Percentiles rank a stretch among this genome's conserved stretches.
These are phyloP conservation scores for Hypoxylon trugodes DNA, from an alignment of 495 filamentous ascomycete genomes.

Conservation along the genomic window DNA sequence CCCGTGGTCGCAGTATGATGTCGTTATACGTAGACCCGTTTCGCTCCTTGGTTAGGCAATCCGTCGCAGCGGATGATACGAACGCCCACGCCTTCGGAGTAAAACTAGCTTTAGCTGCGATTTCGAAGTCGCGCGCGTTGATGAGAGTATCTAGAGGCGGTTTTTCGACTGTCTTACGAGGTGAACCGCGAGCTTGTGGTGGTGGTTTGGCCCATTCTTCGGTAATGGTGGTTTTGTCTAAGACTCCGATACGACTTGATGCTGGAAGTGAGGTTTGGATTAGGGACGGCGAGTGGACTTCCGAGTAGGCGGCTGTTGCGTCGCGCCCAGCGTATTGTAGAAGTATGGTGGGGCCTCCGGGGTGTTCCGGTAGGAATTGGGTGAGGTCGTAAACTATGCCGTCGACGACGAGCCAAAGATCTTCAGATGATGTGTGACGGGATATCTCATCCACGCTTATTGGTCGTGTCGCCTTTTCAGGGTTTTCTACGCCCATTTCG, in stretches of 20 bases:
- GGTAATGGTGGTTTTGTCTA: slow-evolving; percentile 54
- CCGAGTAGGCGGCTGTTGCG: slow-evolving; percentile 73
- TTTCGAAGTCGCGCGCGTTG: slow-evolving; percentile 76
- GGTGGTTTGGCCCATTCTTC: slow-evolving; percentile 35
- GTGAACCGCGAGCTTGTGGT: slow-evolving; percentile 15
- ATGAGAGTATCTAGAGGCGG: slow-evolving; percentile 75
- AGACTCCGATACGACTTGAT: slow-evolving; percentile 64
- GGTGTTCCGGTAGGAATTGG: slow-evolving; percentile 69
- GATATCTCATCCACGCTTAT: slow-evolving; percentile 53
- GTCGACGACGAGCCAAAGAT: slow-evolving; percentile 82
- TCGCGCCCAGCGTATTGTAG: slow-evolving; percentile 76
- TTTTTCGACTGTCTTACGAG: slow-evolving; percentile 46
- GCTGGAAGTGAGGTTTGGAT: slow-evolving; percentile 62
- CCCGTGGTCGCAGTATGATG: slow-evolving; percentile 76
- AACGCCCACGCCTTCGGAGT: slow-evolving; percentile 83
- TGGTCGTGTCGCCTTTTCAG: background rate
- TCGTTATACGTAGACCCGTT: slow-evolving; percentile 66
- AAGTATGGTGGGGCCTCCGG: slow-evolving; percentile 68
- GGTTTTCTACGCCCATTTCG: slow-evolving; percentile 11
- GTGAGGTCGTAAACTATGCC: slow-evolving; percentile 79
- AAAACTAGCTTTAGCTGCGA: slow-evolving; percentile 67
- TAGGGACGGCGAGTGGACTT: slow-evolving; percentile 71
- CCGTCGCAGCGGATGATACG: slow-evolving; percentile 82
- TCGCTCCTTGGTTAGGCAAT: slow-evolving; percentile 67
- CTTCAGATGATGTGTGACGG: slow-evolving; percentile 66